Percentiles rank a stretch among this genome's conserved stretches.
phyloP scores from a whole-genome alignment of 108 stramenopile species.

The Chaetoceros muelleri region DNA sequence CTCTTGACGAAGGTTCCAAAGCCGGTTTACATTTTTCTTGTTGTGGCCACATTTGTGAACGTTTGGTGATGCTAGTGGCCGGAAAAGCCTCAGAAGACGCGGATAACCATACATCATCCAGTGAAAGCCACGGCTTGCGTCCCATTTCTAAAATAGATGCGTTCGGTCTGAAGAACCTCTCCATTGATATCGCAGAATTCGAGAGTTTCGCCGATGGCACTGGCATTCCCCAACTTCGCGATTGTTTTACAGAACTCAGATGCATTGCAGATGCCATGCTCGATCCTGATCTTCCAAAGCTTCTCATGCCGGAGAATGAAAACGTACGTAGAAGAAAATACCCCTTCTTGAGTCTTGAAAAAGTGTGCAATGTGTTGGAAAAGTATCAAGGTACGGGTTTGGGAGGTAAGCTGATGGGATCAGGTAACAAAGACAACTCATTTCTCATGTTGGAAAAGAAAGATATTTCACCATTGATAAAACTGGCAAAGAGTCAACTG shows the following conservation, averaged over 20 bases:
- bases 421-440: not conserved
- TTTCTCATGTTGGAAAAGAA: conserved; percentile 44
- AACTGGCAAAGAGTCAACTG: conserved; percentile 31
- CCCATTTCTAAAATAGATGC: conserved; percentile 79
- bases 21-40: conserved; percentile 86
- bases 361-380: conserved; percentile 51
- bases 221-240: conserved; percentile 74
- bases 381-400: conserved; percentile 62
- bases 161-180: conserved; percentile 75
- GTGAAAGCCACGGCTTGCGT: conserved; percentile 27
- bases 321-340: conserved; percentile 61
- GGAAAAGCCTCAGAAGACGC: conserved; percentile 40
- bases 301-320: conserved; percentile 60
- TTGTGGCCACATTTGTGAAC: conserved; percentile 82
- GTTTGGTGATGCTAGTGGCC: conserved; percentile 63
- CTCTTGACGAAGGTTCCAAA: conserved; percentile 84
- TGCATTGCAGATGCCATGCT: conserved; percentile 63
- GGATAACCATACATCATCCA: conserved; percentile 2
- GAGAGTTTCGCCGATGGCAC: conserved; percentile 66
- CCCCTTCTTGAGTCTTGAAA: conserved; percentile 74
- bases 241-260: conserved; percentile 80
- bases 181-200: conserved; percentile 71
- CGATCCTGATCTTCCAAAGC: conserved; percentile 64
- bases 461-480: conserved; percentile 31
- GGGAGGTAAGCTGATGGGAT: conserved; percentile 16